A percentile compares a stretch with the other conserved stretches of the same genome.
Evolutionary conservation across 2,329 filamentous ascomycete species (phyloP).

Genomic region (Trichothecium roseum): DNA sequence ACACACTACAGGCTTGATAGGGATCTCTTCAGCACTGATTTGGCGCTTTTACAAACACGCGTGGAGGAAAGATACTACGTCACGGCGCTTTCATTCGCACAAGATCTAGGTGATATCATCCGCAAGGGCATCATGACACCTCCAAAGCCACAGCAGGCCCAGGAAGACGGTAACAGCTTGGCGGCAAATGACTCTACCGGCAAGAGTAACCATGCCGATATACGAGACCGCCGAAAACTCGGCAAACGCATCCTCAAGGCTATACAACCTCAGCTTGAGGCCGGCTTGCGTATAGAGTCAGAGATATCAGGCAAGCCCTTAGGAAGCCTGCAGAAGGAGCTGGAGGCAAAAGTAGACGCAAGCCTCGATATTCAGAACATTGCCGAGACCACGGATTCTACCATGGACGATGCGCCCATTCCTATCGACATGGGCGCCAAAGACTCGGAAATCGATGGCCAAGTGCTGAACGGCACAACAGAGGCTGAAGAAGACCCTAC

Average conservation of each 20-base stretch:
- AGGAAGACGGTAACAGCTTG: slow-evolving; percentile 17
- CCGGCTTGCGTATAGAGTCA: slow-evolving; percentile 69
- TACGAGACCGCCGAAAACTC: slow-evolving; percentile 73
- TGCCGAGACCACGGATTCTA: slow-evolving; percentile 26
- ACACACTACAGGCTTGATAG: slow-evolving; percentile 49
- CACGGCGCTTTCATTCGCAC: slow-evolving; percentile 44
- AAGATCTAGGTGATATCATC: slow-evolving; percentile 46
- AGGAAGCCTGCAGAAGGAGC: slow-evolving; percentile 59
- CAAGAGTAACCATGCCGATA: slow-evolving; percentile 50
- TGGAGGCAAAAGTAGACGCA: slow-evolving; percentile 63
- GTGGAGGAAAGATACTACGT: slow-evolving; percentile 49
- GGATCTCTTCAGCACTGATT: slow-evolving; percentile 43
- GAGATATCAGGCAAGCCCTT: slow-evolving; percentile 63
- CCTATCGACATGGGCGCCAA: slow-evolving; percentile 36
- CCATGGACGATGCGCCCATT: slow-evolving; percentile 39
- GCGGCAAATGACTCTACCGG: slow-evolving; percentile 34
- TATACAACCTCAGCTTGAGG: slow-evolving; percentile 67
- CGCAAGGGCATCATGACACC: slow-evolving; percentile 38
- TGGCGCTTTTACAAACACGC: slow-evolving; percentile 37
- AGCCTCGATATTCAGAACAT: slow-evolving; percentile 44
- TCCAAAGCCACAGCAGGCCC: slow-evolving; percentile 15
- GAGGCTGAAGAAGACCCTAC: slow-evolving; percentile 20
- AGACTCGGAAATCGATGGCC: slow-evolving; percentile 14
- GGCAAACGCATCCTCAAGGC: slow-evolving; percentile 82
- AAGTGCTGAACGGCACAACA: slow-evolving; percentile 13